Evolutionary conservation across 345 rosid species (phyloP).

Genomic region (Draba incana): DNA sequence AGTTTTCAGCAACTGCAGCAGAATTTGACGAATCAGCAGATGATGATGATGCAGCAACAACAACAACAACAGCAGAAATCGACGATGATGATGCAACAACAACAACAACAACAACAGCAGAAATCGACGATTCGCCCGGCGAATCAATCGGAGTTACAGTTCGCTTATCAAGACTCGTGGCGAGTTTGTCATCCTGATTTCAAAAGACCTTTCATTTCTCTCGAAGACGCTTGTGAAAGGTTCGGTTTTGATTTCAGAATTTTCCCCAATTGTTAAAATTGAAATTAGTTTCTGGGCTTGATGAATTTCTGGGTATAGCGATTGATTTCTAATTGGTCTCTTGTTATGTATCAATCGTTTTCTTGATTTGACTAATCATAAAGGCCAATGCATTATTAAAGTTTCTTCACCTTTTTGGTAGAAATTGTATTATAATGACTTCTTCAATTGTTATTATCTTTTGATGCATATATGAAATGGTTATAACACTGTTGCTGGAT

Average conservation of each 20-base stretch:
- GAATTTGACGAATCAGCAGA: conserved; percentile 36
- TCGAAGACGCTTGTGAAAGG: conserved; percentile 98
- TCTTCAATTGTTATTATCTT: background rate
- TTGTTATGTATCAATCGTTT: too few relatives aligned
- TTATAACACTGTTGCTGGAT: background rate
- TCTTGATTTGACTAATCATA: background rate
- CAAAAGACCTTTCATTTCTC: conserved; percentile 82
- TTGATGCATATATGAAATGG: background rate
- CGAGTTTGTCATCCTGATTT: conserved; percentile 89
- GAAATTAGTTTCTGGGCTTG: background rate
- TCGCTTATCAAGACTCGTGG: conserved; percentile 96
- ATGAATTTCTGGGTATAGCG: background rate
- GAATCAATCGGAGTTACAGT: conserved; percentile 79
- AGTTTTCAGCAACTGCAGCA: conserved; percentile 44
- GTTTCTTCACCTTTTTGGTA: background rate
- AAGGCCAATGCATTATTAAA: conserved; percentile 24
- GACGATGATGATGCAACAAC: conserved; percentile 29
- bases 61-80: conserved; percentile 60
- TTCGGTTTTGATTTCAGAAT: conserved; percentile 22
- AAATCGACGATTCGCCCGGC: conserved; percentile 55
- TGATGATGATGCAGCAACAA: conserved; percentile 34
- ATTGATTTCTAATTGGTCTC: background rate
- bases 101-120: conserved; percentile 44
- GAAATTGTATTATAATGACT: too few relatives aligned
- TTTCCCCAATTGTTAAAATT: background rate